phyloP scores from a whole-genome alignment of 805 yeast species.

The Lipomyces kockii region DNA sequence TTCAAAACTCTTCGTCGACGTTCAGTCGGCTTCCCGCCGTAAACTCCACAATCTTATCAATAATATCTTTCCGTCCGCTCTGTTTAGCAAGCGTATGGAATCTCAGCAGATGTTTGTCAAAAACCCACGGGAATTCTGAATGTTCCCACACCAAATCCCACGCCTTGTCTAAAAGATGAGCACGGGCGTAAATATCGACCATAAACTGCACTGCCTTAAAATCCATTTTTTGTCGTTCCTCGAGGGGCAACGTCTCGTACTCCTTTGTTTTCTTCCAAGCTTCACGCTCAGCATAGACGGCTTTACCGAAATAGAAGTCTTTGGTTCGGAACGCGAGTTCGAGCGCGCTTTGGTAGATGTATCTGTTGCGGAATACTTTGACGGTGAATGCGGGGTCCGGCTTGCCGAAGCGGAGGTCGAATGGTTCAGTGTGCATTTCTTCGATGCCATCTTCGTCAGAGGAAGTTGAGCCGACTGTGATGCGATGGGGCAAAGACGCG shows the following conservation, averaged over 20 bases:
- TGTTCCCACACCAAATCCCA: slow-evolving; percentile 12
- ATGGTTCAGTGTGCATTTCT: neutral
- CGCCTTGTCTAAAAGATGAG: slow-evolving; percentile 23
- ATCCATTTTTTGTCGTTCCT: slow-evolving; percentile 16
- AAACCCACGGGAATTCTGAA: slow-evolving; percentile 14
- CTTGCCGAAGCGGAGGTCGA: neutral
- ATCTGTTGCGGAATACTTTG: slow-evolving; percentile 51
- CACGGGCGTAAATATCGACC: slow-evolving; percentile 25
- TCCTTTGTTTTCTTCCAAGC: slow-evolving; percentile 58
- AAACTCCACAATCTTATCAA: neutral
- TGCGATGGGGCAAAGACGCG: slow-evolving; percentile 7
- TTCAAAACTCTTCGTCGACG: neutral
- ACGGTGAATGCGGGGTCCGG: slow-evolving; percentile 29
- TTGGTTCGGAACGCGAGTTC: slow-evolving; percentile 65
- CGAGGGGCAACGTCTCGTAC: slow-evolving; percentile 7
- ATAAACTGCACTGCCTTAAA: slow-evolving; percentile 18
- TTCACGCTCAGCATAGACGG: slow-evolving; percentile 82
- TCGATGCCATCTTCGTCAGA: neutral
- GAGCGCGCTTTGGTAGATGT: slow-evolving; percentile 64
- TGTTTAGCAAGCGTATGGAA: slow-evolving; percentile 29
- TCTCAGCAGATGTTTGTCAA: slow-evolving; percentile 10
- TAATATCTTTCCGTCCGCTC: slow-evolving; percentile 8
- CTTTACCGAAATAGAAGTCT: slow-evolving; percentile 62
- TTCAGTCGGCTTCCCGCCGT: neutral
- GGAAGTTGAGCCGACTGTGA: neutral